Evolutionary conservation across 2,329 filamentous ascomycete species (phyloP).

Genomic region (Tolypocladium inflatum): DNA sequence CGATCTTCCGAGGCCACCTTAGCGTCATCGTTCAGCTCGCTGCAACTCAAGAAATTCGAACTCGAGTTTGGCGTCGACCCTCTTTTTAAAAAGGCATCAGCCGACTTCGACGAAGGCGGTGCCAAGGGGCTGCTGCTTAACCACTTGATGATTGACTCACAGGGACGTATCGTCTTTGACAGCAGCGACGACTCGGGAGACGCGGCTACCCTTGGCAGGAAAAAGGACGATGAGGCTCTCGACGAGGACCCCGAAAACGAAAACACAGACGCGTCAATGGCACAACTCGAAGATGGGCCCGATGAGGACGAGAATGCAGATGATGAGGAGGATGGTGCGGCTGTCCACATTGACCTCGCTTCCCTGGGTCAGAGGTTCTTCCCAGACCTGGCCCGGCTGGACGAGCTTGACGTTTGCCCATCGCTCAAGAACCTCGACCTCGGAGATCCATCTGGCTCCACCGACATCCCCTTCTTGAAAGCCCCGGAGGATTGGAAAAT

Average conservation of each 20-base stretch:
- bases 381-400: constrained; percentile 65
- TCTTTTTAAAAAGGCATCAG: constrained; percentile 97
- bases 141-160: constrained; percentile 87
- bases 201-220: constrained; percentile 23
- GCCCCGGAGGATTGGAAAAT: constrained; percentile 78
- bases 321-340: constrained; percentile 39
- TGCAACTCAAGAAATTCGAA: constrained; percentile 96
- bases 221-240: constrained; percentile 29
- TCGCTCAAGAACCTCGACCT: constrained; percentile 91
- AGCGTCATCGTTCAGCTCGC: constrained; percentile 73
- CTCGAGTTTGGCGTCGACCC: constrained; percentile 94
- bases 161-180: constrained; percentile 93
- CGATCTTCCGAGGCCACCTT: constrained; percentile 89
- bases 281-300: constrained; percentile 32
- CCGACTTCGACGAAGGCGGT: constrained; percentile 96
- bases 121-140: constrained; percentile 93
- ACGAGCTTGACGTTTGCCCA: constrained; percentile 86
- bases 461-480: constrained; percentile 88
- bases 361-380: constrained; percentile 76
- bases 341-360: constrained; percentile 67
- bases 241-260: constrained; percentile 26
- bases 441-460: constrained; percentile 71
- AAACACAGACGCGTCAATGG: constrained; percentile 14
- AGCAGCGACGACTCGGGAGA: constrained; percentile 80
- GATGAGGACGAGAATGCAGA: constrained; percentile 32